Evolutionary conservation across 2,329 filamentous ascomycete genomes (phyloP).

Genomic region (Pyrenophora tritici-repentis): DNA sequence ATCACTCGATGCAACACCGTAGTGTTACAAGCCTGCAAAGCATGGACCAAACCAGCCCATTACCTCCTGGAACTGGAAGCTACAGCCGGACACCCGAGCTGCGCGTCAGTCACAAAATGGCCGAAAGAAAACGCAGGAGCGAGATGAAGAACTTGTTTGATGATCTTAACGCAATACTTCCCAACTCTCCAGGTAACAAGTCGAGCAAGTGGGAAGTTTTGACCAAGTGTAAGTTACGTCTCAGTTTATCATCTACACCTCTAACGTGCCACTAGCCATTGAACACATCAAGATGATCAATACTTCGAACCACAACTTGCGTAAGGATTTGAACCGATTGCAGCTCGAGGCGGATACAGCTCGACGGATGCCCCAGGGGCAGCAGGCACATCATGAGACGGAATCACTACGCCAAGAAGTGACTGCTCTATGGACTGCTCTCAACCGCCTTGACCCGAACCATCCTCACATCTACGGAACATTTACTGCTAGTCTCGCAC

Average conservation of each 20-base stretch:
- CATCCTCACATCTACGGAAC: slow-evolving; percentile 55
- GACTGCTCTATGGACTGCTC: slow-evolving; percentile 52
- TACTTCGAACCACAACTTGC: slow-evolving; percentile 47
- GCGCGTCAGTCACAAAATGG: slow-evolving; percentile 81
- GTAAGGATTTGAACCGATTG: slow-evolving; percentile 48
- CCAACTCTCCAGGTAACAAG: slow-evolving; percentile 80
- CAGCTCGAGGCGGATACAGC: slow-evolving; percentile 52
- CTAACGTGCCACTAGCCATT: slow-evolving; percentile 48
- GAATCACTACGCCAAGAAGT: slow-evolving; percentile 54
- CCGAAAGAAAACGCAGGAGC: slow-evolving; percentile 79
- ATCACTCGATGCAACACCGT: slow-evolving; percentile 77
- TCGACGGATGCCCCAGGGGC: slow-evolving; percentile 33
- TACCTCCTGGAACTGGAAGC: slow-evolving; percentile 65
- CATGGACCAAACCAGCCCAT: slow-evolving; percentile 60
- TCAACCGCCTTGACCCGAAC: slow-evolving; percentile 53
- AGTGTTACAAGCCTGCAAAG: slow-evolving; percentile 69
- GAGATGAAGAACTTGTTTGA: slow-evolving; percentile 91
- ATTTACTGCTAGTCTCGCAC: slow-evolving; percentile 51
- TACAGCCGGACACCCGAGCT: slow-evolving; percentile 84
- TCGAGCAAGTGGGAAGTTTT: slow-evolving; percentile 90
- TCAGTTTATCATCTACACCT: slow-evolving; percentile 1
- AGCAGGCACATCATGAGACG: slow-evolving; percentile 50
- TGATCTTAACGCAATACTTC: slow-evolving; percentile 76
- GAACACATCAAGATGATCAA: slow-evolving; percentile 54
- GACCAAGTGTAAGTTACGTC: slow-evolving; percentile 70